phyloP scores from a whole-genome alignment of 2,329 filamentous ascomycete species.

The Xylariaceae sp. region DNA sequence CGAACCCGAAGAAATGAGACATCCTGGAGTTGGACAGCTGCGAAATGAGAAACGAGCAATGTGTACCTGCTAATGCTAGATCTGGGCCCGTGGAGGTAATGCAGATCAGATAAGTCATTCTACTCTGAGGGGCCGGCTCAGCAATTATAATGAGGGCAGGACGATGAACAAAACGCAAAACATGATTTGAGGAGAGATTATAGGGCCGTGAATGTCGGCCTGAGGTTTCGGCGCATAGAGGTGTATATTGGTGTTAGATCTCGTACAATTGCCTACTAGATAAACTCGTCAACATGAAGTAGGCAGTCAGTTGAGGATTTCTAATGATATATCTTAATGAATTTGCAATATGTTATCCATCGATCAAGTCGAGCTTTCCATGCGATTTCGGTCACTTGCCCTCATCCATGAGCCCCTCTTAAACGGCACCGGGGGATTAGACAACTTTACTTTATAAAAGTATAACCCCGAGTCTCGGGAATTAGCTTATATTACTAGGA shows the following conservation, averaged over 20 bases:
- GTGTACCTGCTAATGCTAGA: constrained; percentile 19
- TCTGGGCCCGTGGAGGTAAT: not conserved
- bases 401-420: too few species aligned
- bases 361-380: too few species aligned
- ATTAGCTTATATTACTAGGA: too few species aligned
- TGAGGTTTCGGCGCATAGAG: not conserved
- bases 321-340: not conserved
- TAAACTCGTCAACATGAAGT: not conserved
- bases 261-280: not conserved
- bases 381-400: too few species aligned
- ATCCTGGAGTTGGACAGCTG: not conserved
- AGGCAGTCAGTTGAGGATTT: not conserved
- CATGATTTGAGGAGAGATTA: constrained; percentile 1
- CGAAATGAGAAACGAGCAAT: not conserved
- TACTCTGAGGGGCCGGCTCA: not conserved
- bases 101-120: not conserved
- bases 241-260: not conserved
- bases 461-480: too few species aligned
- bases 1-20: too few species aligned
- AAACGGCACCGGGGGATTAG: too few species aligned
- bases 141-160: constrained; percentile 4
- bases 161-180: constrained; percentile 10
- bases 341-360: too few species aligned
- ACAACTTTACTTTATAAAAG: too few species aligned
- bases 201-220: not conserved